Percentiles rank a stretch among this genome's conserved stretches.
Conservation (phyloP, 2,329 filamentous ascomycete genomes). For the Bipolaris gigantea region DNA sequence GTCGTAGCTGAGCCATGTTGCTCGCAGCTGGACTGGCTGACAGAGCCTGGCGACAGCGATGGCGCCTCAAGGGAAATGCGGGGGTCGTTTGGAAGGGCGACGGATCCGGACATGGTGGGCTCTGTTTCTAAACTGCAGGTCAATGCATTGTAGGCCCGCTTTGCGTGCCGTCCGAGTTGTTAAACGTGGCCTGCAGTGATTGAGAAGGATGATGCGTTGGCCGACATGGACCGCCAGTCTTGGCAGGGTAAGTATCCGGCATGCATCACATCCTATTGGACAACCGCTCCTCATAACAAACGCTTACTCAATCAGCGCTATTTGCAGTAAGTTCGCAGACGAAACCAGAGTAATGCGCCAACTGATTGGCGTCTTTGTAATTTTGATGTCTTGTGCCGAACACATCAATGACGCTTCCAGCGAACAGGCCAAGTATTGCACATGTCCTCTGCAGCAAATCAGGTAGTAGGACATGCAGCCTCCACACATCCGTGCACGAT, state of each 20-base stretch:
- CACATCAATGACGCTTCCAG: neutral
- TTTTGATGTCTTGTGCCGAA: neutral
- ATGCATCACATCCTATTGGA: slow-evolving; percentile 24
- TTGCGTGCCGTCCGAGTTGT: slow-evolving; percentile 38
- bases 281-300: slow-evolving; percentile 5
- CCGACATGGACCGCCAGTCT: slow-evolving; percentile 20
- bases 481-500: neutral
- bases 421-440: neutral
- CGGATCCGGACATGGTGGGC: slow-evolving; percentile 38
- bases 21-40: slow-evolving; percentile 24
- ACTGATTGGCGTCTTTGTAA: neutral
- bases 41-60: slow-evolving; percentile 18
- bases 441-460: neutral
- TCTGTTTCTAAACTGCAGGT: slow-evolving; percentile 41
- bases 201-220: slow-evolving; percentile 39
- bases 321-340: neutral
- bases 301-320: slow-evolving; percentile 14
- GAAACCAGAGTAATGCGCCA: neutral
- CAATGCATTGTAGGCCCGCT: slow-evolving; percentile 46
- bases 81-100: slow-evolving; percentile 29
- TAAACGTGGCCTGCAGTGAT: slow-evolving; percentile 41
- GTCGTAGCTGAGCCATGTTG: slow-evolving; percentile 22
- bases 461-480: slow-evolving; percentile 1
- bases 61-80: slow-evolving; percentile 30
- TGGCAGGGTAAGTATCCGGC: slow-evolving; percentile 23